A percentile compares a stretch with the other conserved stretches of the same genome.
phyloP scores from a whole-genome alignment of 2,329 filamentous ascomycete species.

The Aspergillus sp. region DNA sequence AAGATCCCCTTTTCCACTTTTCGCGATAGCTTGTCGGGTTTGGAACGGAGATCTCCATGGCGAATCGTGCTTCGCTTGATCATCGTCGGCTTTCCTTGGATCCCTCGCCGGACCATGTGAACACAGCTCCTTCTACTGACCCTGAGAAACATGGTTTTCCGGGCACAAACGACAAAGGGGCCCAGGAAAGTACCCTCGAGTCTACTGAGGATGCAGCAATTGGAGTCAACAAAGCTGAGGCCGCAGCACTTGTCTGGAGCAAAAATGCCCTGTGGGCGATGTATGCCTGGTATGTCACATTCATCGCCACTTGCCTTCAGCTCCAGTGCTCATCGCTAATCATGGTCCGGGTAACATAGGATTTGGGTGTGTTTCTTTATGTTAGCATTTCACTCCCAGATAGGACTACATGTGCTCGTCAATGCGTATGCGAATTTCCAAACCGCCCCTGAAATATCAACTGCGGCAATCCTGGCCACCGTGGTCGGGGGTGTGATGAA shows the following conservation, averaged over 20 bases:
- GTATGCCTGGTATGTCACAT: slow-evolving; percentile 5
- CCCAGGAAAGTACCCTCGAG: background rate
- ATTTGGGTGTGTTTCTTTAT: slow-evolving; percentile 51
- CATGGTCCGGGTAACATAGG: slow-evolving; percentile 22
- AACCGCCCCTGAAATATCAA: slow-evolving; percentile 50
- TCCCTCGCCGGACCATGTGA: background rate
- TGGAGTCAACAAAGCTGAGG: background rate
- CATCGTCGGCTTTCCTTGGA: background rate
- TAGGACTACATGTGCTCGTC: slow-evolving; percentile 45
- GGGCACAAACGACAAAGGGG: background rate
- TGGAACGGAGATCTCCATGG: background rate
- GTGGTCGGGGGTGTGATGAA: slow-evolving; percentile 60
- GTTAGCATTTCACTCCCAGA: slow-evolving; percentile 45
- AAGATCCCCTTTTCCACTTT: background rate
- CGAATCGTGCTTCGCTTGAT: background rate
- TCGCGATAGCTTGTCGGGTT: background rate
- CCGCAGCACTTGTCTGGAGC: slow-evolving; percentile 47
- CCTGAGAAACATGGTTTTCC: background rate
- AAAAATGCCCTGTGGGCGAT: slow-evolving; percentile 33
- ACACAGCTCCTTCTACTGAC: background rate
- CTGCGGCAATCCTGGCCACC: slow-evolving; percentile 55
- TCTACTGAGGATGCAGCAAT: background rate
- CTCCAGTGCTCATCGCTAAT: too few relatives aligned
- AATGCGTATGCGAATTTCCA: slow-evolving; percentile 55
- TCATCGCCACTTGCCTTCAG: too few relatives aligned